These are phyloP conservation scores for Globisporangium acanthophoron DNA, from an alignment of 352 stramenopile species.

Conservation along the genomic window DNA sequence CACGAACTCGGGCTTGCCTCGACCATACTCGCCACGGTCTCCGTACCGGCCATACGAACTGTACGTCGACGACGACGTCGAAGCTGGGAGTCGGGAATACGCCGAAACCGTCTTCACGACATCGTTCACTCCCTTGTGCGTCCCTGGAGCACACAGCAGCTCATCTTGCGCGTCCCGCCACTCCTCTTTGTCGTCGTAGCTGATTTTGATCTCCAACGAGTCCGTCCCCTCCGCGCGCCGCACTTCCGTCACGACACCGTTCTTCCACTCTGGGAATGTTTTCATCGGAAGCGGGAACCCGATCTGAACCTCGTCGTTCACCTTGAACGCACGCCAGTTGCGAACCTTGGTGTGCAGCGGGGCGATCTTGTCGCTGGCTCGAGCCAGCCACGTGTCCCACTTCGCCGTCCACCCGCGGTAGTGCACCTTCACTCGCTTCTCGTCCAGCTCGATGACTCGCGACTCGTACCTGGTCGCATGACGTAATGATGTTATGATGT, in stretches of 20 bases:
- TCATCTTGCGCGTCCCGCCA: conserved; percentile 66
- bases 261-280: conserved; percentile 61
- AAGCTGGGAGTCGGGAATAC: neutral
- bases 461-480: conserved; percentile 46
- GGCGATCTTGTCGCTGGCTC: conserved; percentile 83
- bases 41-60: conserved; percentile 23
- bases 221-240: conserved; percentile 13
- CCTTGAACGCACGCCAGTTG: conserved; percentile 67
- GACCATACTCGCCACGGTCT: conserved; percentile 38
- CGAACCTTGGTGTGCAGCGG: conserved; percentile 85
- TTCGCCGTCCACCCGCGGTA: conserved; percentile 96
- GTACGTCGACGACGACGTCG: conserved; percentile 9
- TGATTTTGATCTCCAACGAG: conserved; percentile 36
- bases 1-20: conserved; percentile 42
- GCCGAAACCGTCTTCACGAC: conserved; percentile 5
- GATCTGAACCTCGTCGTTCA: conserved; percentile 48
- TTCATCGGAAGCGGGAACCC: conserved; percentile 26
- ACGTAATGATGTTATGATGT: neutral
- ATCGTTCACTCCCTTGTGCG: conserved; percentile 50
- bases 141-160: conserved; percentile 49
- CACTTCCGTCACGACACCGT: conserved; percentile 32
- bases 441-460: conserved; percentile 35
- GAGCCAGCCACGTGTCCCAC: conserved; percentile 96
- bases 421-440: conserved; percentile 83
- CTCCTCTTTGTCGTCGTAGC: conserved; percentile 31